Evolutionary conservation across 495 filamentous ascomycete genomes (phyloP).

Genomic region (Cercophora samala): DNA sequence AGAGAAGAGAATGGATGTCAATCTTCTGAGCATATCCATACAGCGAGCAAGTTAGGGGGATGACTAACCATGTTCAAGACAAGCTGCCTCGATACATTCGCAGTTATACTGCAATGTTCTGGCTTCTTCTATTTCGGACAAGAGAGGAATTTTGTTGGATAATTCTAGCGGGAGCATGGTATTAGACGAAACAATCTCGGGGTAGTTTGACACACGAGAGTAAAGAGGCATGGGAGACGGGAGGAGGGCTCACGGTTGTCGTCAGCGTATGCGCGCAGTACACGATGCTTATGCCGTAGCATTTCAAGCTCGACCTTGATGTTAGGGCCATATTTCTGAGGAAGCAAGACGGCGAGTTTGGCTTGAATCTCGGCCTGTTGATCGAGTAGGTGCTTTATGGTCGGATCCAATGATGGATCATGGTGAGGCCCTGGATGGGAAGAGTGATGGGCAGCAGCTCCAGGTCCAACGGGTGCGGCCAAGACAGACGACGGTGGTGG

Average conservation of each 20-base stretch:
- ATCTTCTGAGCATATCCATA: neutral
- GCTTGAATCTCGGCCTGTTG: slow-evolving; percentile 51
- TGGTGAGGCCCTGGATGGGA: slow-evolving; percentile 16
- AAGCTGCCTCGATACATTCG: slow-evolving; percentile 49
- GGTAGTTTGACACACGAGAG: slow-evolving; percentile 10
- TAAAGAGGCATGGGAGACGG: slow-evolving; percentile 7
- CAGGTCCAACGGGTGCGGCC: slow-evolving; percentile 19
- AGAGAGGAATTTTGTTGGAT: slow-evolving; percentile 39
- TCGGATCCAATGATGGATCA: slow-evolving; percentile 44
- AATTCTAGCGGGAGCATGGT: slow-evolving; percentile 31
- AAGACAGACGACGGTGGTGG: slow-evolving; percentile 22
- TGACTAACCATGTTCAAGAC: slow-evolving; percentile 46
- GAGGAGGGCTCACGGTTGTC: slow-evolving; percentile 42
- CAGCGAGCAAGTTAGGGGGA: neutral
- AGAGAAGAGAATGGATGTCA: slow-evolving; percentile 9
- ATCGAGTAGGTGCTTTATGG: slow-evolving; percentile 45
- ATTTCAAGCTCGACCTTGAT: slow-evolving; percentile 45
- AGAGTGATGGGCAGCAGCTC: slow-evolving; percentile 8
- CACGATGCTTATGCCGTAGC: slow-evolving; percentile 46
- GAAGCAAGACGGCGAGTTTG: slow-evolving; percentile 44
- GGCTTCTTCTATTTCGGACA: slow-evolving; percentile 51
- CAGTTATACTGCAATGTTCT: slow-evolving; percentile 48
- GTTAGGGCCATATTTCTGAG: slow-evolving; percentile 44
- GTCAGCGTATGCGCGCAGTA: slow-evolving; percentile 41
- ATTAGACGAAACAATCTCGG: slow-evolving; percentile 11